phyloP scores from a whole-genome alignment of 2,329 filamentous ascomycete genomes.

The Neofusicoccum ribis region DNA sequence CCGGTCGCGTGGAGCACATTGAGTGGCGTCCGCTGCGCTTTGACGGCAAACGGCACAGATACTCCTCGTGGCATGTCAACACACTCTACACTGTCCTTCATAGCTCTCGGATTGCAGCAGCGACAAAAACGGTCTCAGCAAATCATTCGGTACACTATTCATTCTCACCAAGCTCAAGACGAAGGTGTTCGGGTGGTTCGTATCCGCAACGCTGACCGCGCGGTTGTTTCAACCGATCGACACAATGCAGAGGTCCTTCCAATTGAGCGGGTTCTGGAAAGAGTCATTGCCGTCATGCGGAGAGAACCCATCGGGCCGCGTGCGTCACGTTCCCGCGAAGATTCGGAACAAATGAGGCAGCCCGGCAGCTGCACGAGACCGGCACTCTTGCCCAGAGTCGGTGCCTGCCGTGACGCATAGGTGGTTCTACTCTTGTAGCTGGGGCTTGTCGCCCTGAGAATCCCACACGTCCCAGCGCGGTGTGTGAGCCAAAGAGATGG shows the following conservation, averaged over 20 bases:
- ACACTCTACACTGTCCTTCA: background rate
- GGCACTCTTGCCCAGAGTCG: background rate
- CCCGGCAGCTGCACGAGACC: background rate
- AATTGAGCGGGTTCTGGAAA: background rate
- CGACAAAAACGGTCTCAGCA: background rate
- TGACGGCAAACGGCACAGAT: background rate
- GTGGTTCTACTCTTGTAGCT: background rate
- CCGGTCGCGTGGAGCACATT: background rate
- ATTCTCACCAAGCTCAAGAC: background rate
- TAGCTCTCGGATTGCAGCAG: background rate
- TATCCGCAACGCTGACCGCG: background rate
- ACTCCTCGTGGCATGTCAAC: background rate
- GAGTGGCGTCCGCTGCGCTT: background rate
- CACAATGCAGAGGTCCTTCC: background rate
- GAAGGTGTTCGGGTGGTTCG: background rate
- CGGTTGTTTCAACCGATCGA: background rate
- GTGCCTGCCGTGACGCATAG: background rate
- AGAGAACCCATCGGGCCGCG: background rate
- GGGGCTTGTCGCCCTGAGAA: too few species aligned
- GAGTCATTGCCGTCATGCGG: background rate
- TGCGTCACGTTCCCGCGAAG: background rate
- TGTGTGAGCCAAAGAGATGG: background rate
- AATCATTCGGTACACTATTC: background rate
- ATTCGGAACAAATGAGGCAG: background rate
- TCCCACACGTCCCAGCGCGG: too few species aligned